Conservation (phyloP, 768 basidiomycete genomes). For the Gymnopilus dilepis region DNA sequence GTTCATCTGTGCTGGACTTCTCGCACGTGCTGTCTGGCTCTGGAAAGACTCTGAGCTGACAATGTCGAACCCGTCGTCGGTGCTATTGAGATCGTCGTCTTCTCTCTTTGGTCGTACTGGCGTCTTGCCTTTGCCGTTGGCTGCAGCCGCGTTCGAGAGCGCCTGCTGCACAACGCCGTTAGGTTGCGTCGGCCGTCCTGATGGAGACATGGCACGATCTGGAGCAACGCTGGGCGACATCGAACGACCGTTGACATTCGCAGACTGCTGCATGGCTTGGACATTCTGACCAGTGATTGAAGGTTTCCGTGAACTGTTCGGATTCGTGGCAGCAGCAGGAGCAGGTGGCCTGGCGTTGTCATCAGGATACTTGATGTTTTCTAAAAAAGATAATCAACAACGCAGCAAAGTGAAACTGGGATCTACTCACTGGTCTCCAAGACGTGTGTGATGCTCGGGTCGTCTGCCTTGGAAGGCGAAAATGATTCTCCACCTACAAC, state of each 20-base stretch:
- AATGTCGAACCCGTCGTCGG: conserved; percentile 55
- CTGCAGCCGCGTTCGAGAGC: conserved; percentile 29
- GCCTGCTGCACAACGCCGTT: conserved; percentile 48
- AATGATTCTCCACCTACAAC: conserved; percentile 96
- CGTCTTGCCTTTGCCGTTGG: conserved; percentile 54
- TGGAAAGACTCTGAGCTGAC: conserved; percentile 49
- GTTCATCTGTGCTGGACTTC: conserved; percentile 57
- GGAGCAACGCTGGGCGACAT: conserved; percentile 71
- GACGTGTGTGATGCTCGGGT: conserved; percentile 83
- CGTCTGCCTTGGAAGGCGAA: conserved; percentile 72
- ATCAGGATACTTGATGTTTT: conserved; percentile 94
- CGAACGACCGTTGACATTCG: conserved; percentile 51
- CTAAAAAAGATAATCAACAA: conserved; percentile 40
- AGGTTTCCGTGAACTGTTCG: conserved; percentile 51
- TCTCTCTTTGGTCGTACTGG: conserved; percentile 56
- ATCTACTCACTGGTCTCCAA: conserved; percentile 89
- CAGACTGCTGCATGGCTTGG: no score
- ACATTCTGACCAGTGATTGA: conserved; percentile 44
- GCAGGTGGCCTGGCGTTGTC: conserved; percentile 42
- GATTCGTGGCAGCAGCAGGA: conserved; percentile 30
- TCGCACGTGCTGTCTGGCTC: conserved; percentile 46
- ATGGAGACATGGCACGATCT: conserved; percentile 72
- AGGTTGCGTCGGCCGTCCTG: conserved; percentile 47
- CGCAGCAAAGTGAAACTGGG: conserved; percentile 3
- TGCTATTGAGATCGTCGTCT: conserved; percentile 49